Base-by-base conservation (phyloP, 768 basidiomycete species). In the Termitomyces sp. region DNA sequence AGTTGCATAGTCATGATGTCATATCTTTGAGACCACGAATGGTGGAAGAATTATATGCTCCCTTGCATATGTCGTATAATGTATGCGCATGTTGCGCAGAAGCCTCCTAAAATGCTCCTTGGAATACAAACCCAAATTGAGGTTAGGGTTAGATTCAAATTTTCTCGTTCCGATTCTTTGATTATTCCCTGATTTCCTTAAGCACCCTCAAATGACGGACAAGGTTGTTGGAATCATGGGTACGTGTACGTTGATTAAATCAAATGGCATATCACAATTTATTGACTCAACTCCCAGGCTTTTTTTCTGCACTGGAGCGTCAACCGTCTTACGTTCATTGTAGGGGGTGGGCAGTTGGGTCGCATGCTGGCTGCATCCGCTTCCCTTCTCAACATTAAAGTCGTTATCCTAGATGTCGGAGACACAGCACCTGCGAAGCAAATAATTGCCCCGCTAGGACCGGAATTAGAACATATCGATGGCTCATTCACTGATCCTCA, bases 271-370 rank as follows among this genome's bases (percentile, higher is more conserved):
- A 42, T 14, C 32, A 22, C 26, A 36, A 10, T 45, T 20, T 2
- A 35, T 48, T 55, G 36, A 56, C 12, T 0, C 14, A 12, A 10
- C 6, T 12, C 33, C 3, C 51, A 53, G 35, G 58, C 22, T 44
- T 56, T 20, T 54, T 30, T 14, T 54, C 38, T 32, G n/a, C n/a
- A n/a, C 20, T 36, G 13, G 24, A 40, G 45, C n/a, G 52, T 43
- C 35, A 36, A 55, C 6, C 43, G 38, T 59, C 60, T 65, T 68
- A 53, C 26, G n/a, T 68, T 46, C 40, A 50, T 51, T 22, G 8
- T 62, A 95, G 96, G 96, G 61, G 97, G 97, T 38, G 95, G 96
- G 61, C 96, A 98, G 73, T 84, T 99, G 26, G 96, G 96, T 26
- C 92, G 96, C 24, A 99, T 99, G 97, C 82, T 99, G 14, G 91